Percentiles rank a stretch among this genome's conserved stretches.
Evolutionary conservation across 805 yeast species (phyloP).

Genomic region (Clavispora carvajalis): DNA sequence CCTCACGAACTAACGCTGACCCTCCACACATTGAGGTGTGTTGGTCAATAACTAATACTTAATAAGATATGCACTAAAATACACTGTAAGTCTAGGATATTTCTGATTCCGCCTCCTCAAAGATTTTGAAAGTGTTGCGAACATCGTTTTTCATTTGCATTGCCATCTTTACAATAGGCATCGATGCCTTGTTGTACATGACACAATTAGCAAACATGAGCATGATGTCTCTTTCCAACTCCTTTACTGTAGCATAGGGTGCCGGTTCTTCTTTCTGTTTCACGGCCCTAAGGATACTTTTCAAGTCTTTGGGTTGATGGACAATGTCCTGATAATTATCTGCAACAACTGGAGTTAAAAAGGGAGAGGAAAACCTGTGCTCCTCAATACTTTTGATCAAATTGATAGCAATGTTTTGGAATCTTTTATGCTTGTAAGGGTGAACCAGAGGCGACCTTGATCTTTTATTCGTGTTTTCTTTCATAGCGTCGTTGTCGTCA

Average conservation of each 20-base stretch:
- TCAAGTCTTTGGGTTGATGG: slow-evolving; percentile 62
- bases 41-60: not conserved
- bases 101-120: slow-evolving; percentile 47
- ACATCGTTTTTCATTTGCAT: slow-evolving; percentile 69
- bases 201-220: slow-evolving; percentile 80
- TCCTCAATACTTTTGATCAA: slow-evolving; percentile 61
- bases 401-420: slow-evolving; percentile 57
- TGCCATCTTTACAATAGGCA: slow-evolving; percentile 58
- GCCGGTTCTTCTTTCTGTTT: slow-evolving; percentile 36
- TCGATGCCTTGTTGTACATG: slow-evolving; percentile 69
- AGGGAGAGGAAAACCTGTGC: slow-evolving; percentile 69
- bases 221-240: slow-evolving; percentile 63
- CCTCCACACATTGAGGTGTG: no score
- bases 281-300: slow-evolving; percentile 53
- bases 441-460: slow-evolving; percentile 6
- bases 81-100: not conserved
- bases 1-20: no score
- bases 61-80: not conserved
- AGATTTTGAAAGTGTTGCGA: slow-evolving; percentile 49
- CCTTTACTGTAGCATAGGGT: slow-evolving; percentile 49
- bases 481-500: slow-evolving; percentile 19
- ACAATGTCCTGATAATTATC: slow-evolving; percentile 63
- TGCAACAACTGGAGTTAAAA: slow-evolving; percentile 68
- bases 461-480: slow-evolving; percentile 54
- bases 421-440: slow-evolving; percentile 36